Base-by-base conservation (phyloP, 2,329 filamentous ascomycete species). In the Raffaelea deltoideospora region DNA sequence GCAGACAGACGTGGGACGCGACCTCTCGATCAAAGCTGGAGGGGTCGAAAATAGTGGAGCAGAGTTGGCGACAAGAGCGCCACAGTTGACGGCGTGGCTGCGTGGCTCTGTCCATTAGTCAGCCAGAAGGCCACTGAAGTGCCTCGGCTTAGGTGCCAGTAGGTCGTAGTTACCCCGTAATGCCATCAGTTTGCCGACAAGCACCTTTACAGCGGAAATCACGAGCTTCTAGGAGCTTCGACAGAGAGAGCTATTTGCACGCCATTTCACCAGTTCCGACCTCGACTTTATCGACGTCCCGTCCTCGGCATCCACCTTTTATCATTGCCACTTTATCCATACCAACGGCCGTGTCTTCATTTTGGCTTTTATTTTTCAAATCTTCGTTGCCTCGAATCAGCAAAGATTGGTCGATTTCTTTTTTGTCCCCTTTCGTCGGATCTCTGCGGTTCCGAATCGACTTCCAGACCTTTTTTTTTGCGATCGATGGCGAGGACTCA, bases 401-500 rank as follows among this genome's bases (percentile, higher is more conserved):
- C 13, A 13, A 26, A 26, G 8, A 13, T 13, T 20, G 15, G 6
- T 9, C 5, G 17, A 20, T 18, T n/a, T 32, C 6, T 36, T 30
- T 29, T 31, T 17, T 22, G 10, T 27, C 7, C 8, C 20, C 15
- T 30, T 23, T 31, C 23, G 5, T 10, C 31, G n/a, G 9, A 10
- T 14, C 6, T 30, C 21, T 20, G 15, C 17, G 6, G 15, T 3
- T 22, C 7, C 11, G 7, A 30, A 30, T n/a, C 34, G 22, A 13
- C 32, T 15, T 8, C 32, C 21, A 22, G 14, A 15, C n/a, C n/a
- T 27, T 13, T n/a, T 19, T 15, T 15, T 20, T 17, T 22, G 10
- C 18, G 13, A 31, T 13, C 17, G 20, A 56, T 55, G 53, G 47
- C 48, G 31, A 53, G 45, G 33, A 51, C 54, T 46, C 54, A 63